phyloP scores from a whole-genome alignment of 176 grass and related monocot genomes.

The Aechmea fasciata region DNA sequence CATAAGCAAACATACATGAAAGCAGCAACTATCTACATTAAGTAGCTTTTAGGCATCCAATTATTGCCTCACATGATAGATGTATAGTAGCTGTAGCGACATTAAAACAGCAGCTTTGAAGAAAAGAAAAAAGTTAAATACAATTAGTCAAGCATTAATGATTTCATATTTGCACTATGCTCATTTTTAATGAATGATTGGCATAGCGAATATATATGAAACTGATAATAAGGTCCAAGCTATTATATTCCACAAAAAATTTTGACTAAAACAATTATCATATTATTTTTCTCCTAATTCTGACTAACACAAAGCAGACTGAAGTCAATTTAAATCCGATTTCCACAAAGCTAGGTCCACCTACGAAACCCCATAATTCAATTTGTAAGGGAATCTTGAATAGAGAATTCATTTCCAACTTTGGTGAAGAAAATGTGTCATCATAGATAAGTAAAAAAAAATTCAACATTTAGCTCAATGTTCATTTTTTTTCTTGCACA shows the following conservation, averaged over 20 bases:
- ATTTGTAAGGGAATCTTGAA: neutral
- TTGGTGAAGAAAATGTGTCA: neutral
- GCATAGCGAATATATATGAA: neutral
- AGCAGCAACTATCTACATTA: neutral
- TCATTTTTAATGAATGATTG: neutral
- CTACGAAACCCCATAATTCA: too few relatives aligned
- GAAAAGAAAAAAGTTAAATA: neutral
- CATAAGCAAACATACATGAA: neutral
- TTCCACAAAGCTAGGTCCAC: too few relatives aligned
- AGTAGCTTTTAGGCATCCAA: neutral
- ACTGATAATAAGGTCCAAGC: neutral
- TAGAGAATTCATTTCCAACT: neutral
- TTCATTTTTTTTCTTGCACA: too few relatives aligned
- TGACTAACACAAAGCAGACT: too few relatives aligned
- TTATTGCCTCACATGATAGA: neutral
- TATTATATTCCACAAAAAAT: neutral
- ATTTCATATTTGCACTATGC: neutral
- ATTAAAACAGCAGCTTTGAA: neutral
- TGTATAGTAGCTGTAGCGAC: neutral
- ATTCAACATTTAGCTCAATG: too few relatives aligned
- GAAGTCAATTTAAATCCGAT: too few relatives aligned
- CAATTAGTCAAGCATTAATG: neutral
- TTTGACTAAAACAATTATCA: too few relatives aligned
- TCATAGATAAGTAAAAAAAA: too few relatives aligned
- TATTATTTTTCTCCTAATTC: too few relatives aligned